Evolutionary conservation across 1,284 basidiomycete species (phyloP).

Genomic region (Leccinum huronense): DNA sequence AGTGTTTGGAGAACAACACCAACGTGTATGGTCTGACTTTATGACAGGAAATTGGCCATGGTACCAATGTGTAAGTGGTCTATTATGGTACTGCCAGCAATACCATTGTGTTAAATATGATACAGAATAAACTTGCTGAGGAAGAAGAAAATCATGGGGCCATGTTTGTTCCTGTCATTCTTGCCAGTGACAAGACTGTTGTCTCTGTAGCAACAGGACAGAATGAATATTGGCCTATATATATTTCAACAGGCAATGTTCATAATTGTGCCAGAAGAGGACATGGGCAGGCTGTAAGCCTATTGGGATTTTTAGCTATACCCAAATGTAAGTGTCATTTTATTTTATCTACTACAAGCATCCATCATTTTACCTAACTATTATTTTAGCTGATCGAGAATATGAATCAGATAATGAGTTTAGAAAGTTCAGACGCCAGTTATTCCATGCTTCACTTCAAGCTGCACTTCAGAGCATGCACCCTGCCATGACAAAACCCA

Average conservation of each 20-base stretch:
- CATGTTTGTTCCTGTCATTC: constrained; percentile 4
- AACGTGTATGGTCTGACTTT: not conserved
- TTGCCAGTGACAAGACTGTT: constrained; percentile 13
- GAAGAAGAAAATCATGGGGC: not conserved
- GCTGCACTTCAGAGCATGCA: no score
- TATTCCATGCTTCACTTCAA: no score
- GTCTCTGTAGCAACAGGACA: constrained; percentile 9
- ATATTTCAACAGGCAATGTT: not conserved
- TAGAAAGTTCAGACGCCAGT: no score
- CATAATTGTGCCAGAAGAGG: not conserved
- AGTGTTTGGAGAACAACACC: not conserved
- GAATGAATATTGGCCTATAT: not conserved
- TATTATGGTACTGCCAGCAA: not conserved
- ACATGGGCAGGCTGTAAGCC: not conserved
- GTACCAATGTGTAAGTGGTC: not conserved
- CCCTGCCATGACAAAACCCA: no score
- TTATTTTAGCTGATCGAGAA: not conserved
- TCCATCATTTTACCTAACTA: not conserved
- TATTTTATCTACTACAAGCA: not conserved
- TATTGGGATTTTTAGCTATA: not conserved
- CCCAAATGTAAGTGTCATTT: not conserved
- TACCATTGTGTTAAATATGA: not conserved
- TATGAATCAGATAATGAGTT: not conserved
- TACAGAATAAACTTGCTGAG: not conserved
- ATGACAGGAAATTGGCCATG: not conserved